Percentiles rank a stretch among this genome's conserved stretches.
These are phyloP conservation scores for Aspergillus sclerotialis DNA, from an alignment of 2,329 filamentous ascomycete species.

Conservation along the genomic window DNA sequence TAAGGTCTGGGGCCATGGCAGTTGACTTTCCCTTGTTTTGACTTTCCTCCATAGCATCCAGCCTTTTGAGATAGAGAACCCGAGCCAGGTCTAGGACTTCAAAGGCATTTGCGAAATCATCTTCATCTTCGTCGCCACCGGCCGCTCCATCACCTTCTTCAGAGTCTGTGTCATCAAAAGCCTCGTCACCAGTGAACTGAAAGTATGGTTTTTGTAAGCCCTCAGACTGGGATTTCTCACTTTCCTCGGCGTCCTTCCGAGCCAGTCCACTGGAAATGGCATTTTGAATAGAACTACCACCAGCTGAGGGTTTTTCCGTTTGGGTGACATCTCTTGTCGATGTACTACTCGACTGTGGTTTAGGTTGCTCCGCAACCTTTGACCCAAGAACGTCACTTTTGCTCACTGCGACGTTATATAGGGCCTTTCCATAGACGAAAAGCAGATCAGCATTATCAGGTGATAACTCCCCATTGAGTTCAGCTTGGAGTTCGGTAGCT, in stretches of 20 bases:
- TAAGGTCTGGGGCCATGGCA: slow-evolving; percentile 32
- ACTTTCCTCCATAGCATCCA: slow-evolving; percentile 43
- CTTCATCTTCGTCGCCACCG: slow-evolving; percentile 54
- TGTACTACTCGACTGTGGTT: slow-evolving; percentile 46
- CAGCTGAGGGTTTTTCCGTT: slow-evolving; percentile 9
- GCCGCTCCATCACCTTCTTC: slow-evolving; percentile 40
- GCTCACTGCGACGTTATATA: slow-evolving; percentile 89
- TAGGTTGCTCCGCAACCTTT: slow-evolving; percentile 58
- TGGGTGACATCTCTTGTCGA: slow-evolving; percentile 33
- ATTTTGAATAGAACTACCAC: slow-evolving; percentile 18
- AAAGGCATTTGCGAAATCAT: slow-evolving; percentile 58
- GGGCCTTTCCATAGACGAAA: slow-evolving; percentile 85
- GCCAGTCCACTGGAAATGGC: slow-evolving; percentile 17
- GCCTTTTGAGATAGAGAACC: slow-evolving; percentile 50
- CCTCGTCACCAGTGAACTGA: slow-evolving; percentile 89
- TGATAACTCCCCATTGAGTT: slow-evolving; percentile 86
- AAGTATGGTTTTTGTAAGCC: slow-evolving; percentile 59
- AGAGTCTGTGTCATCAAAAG: slow-evolving; percentile 72
- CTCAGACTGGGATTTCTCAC: slow-evolving; percentile 8
- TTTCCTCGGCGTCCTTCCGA: slow-evolving; percentile 9
- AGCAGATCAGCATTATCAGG: slow-evolving; percentile 88
- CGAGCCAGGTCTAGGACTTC: slow-evolving; percentile 59
- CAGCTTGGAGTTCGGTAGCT: slow-evolving; percentile 82
- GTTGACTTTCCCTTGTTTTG: slow-evolving; percentile 44
- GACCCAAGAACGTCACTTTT: slow-evolving; percentile 93